Evolutionary conservation across 805 yeast species (phyloP), one percentile per base, ranked within the genome.

Genomic region (Clavispora asparagi): DNA sequence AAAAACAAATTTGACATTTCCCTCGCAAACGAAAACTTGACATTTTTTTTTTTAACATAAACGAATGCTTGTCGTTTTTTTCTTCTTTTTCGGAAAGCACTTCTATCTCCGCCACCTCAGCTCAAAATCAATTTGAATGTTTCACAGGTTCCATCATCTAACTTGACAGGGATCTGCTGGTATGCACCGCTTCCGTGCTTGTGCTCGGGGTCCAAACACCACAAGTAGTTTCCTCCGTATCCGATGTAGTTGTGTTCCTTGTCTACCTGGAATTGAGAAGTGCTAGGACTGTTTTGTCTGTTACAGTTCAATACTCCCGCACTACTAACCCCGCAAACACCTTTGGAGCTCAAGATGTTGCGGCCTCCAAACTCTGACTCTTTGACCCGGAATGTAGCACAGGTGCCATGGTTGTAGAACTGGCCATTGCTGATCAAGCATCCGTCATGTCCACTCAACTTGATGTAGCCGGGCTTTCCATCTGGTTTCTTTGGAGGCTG

Each of bases 351-450:
- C 49, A 74, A 74, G 39, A 91, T 59, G 47, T 81, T 77, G 56
- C 79, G 77, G n/a, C 94, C 94, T 3, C 94, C 94, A 63, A 80
- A 81, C 30, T 77, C 76, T 29, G 85, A 79, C 44, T 81, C 74
- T 13, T 48, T 43, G 25, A 86, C 56, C 25, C 73, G 73, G 66
- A 74, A 91, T 6, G 85, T 81, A 5, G 97, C 98, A 64, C 97
- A 92, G 0, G 94, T 80, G 1, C 97, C 97, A 14, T 75, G 72
- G 5, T 76, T 61, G 66, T 84, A 87, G 94, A 95, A 91, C 53
- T 81, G 77, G 4, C 99, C 99, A 58, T 80, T 86, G 49, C 86
- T 79, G 58, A 91, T 92, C 48, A 92, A 68, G 65, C 96, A 88
- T 9, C 96, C 96, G 5, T 64, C 52, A 47, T 82, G 77, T 37